These are phyloP conservation scores for Metschnikowia borealis DNA, from an alignment of 805 yeast genomes.

Conservation along the genomic window DNA sequence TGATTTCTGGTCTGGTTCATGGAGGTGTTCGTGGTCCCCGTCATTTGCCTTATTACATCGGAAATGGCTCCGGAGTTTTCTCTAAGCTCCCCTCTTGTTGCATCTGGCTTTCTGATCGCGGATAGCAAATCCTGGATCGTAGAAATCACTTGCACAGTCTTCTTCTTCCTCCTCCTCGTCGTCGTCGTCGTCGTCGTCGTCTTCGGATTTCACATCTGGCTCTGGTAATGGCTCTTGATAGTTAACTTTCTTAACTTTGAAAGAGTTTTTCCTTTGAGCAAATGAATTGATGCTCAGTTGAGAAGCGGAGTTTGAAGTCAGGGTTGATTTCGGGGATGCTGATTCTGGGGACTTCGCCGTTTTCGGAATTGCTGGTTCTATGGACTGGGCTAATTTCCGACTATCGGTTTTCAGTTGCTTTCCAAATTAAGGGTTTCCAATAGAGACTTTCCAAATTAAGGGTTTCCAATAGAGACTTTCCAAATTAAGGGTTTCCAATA, in stretches of 20 bases:
- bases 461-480: too few species aligned
- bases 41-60: conserved; percentile 77
- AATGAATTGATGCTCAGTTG: neutral
- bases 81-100: conserved; percentile 70
- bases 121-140: conserved; percentile 80
- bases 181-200: too few species aligned
- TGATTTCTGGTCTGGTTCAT: conserved; percentile 87
- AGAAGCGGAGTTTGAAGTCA: neutral
- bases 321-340: neutral
- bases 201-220: conserved; percentile 1
- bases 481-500: too few species aligned
- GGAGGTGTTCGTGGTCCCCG: conserved; percentile 79
- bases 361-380: neutral
- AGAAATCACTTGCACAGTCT: conserved; percentile 76
- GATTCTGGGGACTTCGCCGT: neutral
- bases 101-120: conserved; percentile 71
- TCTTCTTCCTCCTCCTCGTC: conserved; percentile 17
- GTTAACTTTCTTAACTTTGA: conserved; percentile 16
- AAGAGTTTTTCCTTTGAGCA: conserved; percentile 5
- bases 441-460: too few species aligned
- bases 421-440: too few species aligned
- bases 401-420: neutral
- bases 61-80: conserved; percentile 73
- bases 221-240: conserved; percentile 7
- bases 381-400: neutral